Conservation (phyloP, 163 green algal genomes). For the Scenedesmus sp. region DNA sequence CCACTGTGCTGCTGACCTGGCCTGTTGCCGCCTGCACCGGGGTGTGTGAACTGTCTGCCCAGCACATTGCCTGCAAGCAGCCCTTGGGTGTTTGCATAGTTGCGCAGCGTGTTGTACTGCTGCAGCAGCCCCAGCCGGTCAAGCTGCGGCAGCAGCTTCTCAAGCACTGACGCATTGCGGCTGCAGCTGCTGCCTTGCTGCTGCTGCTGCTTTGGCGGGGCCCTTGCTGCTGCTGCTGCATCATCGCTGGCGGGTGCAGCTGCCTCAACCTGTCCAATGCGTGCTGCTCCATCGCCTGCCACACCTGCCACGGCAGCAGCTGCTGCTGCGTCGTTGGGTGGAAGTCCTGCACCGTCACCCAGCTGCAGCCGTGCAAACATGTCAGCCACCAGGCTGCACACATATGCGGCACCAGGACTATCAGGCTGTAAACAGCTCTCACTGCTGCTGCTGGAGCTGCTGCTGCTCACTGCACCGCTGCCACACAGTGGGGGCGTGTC, state of each 20-base stretch:
- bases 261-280: not conserved
- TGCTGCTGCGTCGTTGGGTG: not conserved
- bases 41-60: not conserved
- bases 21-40: not conserved
- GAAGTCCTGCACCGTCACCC: not conserved
- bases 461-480: not conserved
- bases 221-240: slow-evolving; percentile 15
- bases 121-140: slow-evolving; percentile 16
- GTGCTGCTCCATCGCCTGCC: not conserved
- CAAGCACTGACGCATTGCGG: not conserved
- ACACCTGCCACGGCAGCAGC: not conserved
- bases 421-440: not conserved
- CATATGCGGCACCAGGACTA: not conserved
- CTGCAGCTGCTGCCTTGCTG: not conserved
- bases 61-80: not conserved
- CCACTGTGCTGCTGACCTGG: not conserved
- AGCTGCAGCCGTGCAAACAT: slow-evolving; percentile 16
- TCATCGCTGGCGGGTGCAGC: not conserved
- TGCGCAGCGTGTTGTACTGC: slow-evolving; percentile 20
- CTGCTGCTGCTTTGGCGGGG: not conserved
- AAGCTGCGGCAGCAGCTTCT: slow-evolving; percentile 32
- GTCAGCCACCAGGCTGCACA: not conserved
- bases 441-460: slow-evolving; percentile 17
- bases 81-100: not conserved
- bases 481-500: not conserved